phyloP scores from a whole-genome alignment of 2,329 filamentous ascomycete species.

The Diaporthe vaccinii region DNA sequence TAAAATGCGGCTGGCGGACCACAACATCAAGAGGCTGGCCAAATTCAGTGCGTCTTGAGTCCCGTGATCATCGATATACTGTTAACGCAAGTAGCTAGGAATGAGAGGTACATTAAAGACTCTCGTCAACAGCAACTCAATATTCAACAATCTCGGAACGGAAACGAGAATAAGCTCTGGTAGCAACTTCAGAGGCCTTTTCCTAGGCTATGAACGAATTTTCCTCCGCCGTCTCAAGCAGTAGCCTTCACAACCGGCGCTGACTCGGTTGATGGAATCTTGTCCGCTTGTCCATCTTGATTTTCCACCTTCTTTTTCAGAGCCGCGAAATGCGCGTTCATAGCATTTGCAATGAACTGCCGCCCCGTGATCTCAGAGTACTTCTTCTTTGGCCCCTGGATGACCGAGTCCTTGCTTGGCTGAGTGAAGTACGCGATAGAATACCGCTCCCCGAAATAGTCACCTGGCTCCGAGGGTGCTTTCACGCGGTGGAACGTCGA shows the following conservation, averaged over 20 bases:
- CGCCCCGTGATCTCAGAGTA: constrained; percentile 68
- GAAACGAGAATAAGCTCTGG: no score
- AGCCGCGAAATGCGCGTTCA: constrained; percentile 65
- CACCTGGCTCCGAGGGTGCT: constrained; percentile 48
- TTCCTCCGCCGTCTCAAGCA: neutral
- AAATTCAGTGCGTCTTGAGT: no score
- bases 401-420: constrained; percentile 64
- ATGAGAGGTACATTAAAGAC: no score
- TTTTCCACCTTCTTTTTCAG: constrained; percentile 14
- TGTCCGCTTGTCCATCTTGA: neutral
- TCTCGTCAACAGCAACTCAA: no score
- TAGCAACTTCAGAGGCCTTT: no score
- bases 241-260: constrained; percentile 6
- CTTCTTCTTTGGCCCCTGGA: constrained; percentile 68
- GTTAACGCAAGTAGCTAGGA: no score
- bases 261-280: neutral
- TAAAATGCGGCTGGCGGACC: no score
- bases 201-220: no score
- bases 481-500: constrained; percentile 69
- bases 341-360: constrained; percentile 68
- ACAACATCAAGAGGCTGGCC: no score
- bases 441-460: constrained; percentile 67
- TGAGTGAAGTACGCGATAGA: constrained; percentile 74
- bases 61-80: no score
- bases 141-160: no score